A percentile compares a stretch with the other conserved stretches of the same genome.
phyloP scores from a whole-genome alignment of 768 basidiomycete genomes.

The Suillus brevipes region DNA sequence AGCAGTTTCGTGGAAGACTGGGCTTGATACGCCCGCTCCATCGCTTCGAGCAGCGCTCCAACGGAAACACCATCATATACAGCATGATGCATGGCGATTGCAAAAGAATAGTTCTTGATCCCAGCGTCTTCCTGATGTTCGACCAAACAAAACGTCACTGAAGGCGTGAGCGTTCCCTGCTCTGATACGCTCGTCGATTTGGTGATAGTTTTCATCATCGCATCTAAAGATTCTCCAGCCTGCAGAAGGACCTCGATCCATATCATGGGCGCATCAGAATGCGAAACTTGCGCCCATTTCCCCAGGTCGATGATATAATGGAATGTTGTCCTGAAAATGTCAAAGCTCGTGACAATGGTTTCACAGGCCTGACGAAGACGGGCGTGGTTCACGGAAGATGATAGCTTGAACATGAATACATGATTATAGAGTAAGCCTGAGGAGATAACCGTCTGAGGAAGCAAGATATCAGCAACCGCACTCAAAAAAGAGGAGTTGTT shows the following conservation, averaged over 20 bases:
- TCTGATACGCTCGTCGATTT: constrained; percentile 17
- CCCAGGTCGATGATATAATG: constrained; percentile 40
- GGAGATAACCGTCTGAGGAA: constrained; percentile 29
- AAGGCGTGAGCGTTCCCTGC: constrained; percentile 32
- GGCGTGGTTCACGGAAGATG: constrained; percentile 21
- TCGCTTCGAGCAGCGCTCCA: constrained; percentile 33
- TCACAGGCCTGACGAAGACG: constrained; percentile 40
- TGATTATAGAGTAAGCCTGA: constrained; percentile 34
- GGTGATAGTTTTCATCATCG: constrained; percentile 14
- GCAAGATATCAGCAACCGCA: background rate
- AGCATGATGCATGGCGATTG: constrained; percentile 48
- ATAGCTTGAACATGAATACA: constrained; percentile 28
- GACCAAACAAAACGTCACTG: constrained; percentile 4
- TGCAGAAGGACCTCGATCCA: constrained; percentile 25
- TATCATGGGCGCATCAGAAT: constrained; percentile 22
- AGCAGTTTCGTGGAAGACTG: constrained; percentile 8
- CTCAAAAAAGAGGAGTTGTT: background rate
- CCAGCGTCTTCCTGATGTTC: constrained; percentile 1
- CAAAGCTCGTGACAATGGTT: constrained; percentile 29
- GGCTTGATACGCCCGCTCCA: constrained; percentile 34
- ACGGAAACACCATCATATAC: constrained; percentile 49
- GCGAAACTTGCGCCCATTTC: constrained; percentile 30
- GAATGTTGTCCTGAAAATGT: constrained; percentile 49
- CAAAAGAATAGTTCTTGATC: constrained; percentile 25
- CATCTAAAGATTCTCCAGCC: constrained; percentile 13